Percentiles rank a stretch among this genome's conserved stretches.
phyloP scores from a whole-genome alignment of 495 filamentous ascomycete genomes.

The Xylaria palmicola region DNA sequence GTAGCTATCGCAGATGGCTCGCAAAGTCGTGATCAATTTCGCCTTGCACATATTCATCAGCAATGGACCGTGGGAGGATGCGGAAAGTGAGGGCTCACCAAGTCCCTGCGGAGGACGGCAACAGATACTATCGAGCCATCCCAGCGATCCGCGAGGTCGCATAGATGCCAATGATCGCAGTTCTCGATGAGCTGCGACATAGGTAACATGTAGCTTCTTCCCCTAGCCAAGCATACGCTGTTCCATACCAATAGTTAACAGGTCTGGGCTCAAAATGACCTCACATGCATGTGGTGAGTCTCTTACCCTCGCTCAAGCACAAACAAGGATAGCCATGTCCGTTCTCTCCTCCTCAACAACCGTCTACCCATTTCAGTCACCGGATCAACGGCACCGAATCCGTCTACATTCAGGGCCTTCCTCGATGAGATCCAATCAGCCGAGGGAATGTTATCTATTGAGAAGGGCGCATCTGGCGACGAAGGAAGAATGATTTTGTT shows the following conservation, averaged over 20 bases:
- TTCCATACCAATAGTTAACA: not conserved
- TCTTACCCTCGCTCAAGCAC: slow-evolving; percentile 68
- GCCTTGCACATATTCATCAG: slow-evolving; percentile 43
- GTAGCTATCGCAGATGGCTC: slow-evolving; percentile 62
- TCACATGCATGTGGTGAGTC: not conserved
- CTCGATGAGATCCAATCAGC: slow-evolving; percentile 67
- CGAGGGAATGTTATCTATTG: slow-evolving; percentile 50
- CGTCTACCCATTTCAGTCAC: slow-evolving; percentile 56
- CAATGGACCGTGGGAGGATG: not conserved
- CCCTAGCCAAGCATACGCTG: slow-evolving; percentile 67
- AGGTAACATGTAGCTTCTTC: slow-evolving; percentile 65
- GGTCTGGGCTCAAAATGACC: not conserved
- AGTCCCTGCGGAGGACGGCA: slow-evolving; percentile 63
- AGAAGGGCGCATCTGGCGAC: slow-evolving; percentile 47
- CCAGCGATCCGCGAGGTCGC: slow-evolving; percentile 60
- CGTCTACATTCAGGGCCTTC: slow-evolving; percentile 64
- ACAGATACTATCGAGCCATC: slow-evolving; percentile 69
- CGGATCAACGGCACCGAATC: slow-evolving; percentile 63
- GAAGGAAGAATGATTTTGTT: slow-evolving; percentile 65
- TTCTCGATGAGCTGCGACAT: slow-evolving; percentile 61
- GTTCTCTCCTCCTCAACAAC: slow-evolving; percentile 62
- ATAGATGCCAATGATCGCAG: slow-evolving; percentile 67
- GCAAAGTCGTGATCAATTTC: slow-evolving; percentile 58
- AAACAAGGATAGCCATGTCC: slow-evolving; percentile 69
- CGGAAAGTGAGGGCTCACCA: slow-evolving; percentile 45